These are phyloP conservation scores for Bipolaris sorokiniana DNA, from an alignment of 2,329 filamentous ascomycete species.

Conservation along the genomic window DNA sequence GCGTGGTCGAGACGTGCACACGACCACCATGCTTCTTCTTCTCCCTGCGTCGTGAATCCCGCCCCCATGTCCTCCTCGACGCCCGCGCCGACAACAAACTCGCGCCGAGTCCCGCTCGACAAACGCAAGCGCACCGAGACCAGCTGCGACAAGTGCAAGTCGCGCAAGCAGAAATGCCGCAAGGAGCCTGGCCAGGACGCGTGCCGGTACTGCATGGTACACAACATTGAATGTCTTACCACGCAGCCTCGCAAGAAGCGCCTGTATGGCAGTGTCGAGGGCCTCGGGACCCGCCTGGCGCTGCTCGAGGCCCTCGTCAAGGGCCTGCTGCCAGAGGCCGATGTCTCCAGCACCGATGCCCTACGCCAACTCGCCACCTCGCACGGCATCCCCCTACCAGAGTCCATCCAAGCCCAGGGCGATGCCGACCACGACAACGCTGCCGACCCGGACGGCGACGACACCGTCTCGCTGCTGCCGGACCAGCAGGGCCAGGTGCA, in stretches of 20 bases:
- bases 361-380: constrained; percentile 49
- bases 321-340: constrained; percentile 52
- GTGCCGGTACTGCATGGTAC: constrained; percentile 53
- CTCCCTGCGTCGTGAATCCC: constrained; percentile 13
- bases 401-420: constrained; percentile 25
- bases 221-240: constrained; percentile 52
- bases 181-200: constrained; percentile 47
- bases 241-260: constrained; percentile 56
- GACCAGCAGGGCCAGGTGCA: constrained; percentile 55
- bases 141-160: constrained; percentile 57
- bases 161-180: constrained; percentile 55
- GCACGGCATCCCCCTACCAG: constrained; percentile 51
- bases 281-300: constrained; percentile 49
- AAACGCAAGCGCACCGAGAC: constrained; percentile 55
- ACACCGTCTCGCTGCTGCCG: constrained; percentile 46
- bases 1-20: constrained; percentile 7
- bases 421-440: constrained; percentile 23
- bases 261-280: constrained; percentile 53
- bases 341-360: constrained; percentile 51
- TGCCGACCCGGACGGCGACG: constrained; percentile 41
- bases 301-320: constrained; percentile 55
- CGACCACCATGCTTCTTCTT: constrained; percentile 16
- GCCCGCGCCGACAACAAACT: constrained; percentile 27
- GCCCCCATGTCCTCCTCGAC: constrained; percentile 15
- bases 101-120: constrained; percentile 51